phyloP scores from a whole-genome alignment of 2,329 filamentous ascomycete species.

The Apiospora hydei region DNA sequence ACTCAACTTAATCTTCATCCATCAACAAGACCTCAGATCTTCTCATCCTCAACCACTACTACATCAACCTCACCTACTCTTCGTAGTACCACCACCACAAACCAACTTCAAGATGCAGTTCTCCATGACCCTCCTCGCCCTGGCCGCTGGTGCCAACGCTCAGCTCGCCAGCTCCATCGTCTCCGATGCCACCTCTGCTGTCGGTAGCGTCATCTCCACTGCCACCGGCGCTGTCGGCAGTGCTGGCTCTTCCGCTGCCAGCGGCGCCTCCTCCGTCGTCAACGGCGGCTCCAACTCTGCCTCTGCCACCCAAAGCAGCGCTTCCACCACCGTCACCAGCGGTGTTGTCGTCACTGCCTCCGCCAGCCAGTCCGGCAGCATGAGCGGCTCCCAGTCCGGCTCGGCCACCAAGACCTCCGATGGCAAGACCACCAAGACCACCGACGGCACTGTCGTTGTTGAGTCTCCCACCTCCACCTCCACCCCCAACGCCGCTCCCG shows the following conservation, averaged over 20 bases:
- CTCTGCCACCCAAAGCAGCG: neutral
- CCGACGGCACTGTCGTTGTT: neutral
- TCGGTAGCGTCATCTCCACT: neutral
- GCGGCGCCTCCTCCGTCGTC: neutral
- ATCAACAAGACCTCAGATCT: neutral
- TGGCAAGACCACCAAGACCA: neutral
- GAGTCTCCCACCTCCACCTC: neutral
- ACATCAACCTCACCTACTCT: neutral
- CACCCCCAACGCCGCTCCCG: conserved; percentile 2
- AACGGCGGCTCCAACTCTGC: neutral
- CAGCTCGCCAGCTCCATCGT: conserved; percentile 17
- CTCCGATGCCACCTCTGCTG: neutral
- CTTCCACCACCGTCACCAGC: conserved; percentile 1
- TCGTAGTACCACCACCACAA: neutral
- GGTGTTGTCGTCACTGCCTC: neutral
- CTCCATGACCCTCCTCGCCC: neutral
- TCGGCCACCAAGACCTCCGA: neutral
- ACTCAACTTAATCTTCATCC: neutral
- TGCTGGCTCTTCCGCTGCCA: neutral
- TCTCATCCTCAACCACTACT: neutral
- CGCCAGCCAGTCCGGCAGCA: neutral
- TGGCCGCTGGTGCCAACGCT: conserved; percentile 14
- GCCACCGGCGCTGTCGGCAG: conserved; percentile 6
- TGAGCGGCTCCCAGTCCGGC: conserved; percentile 2
- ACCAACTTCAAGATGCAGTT: conserved; percentile 23